Base-by-base conservation (phyloP, 768 basidiomycete species). In the Gymnopilus dilepis region DNA sequence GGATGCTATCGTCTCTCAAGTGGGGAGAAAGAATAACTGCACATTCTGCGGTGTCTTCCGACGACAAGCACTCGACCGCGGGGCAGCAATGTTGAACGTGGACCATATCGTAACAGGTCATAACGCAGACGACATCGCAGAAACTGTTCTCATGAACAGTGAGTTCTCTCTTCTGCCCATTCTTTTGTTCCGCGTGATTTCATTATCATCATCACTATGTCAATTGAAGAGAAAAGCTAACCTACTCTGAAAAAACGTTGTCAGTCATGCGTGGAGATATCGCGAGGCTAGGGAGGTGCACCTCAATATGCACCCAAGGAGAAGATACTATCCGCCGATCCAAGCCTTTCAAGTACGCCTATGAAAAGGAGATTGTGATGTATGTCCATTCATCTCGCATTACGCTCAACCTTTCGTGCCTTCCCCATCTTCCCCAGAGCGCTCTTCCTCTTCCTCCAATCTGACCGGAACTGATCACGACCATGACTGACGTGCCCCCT, bases 341-440 rank as follows among this genome's bases (percentile, higher is more conserved):
- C 51, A 99, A 99, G 77, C 97, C 97, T n/a, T 99, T 99, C 84
- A 99, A 98, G 73, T 99, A 99, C 71, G 91, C 95, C 0, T 99
- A 99, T 69, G 97, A 99, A 79, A 99, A 99, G 77, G 97, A 99
- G 78, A 99, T 99, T 31, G 97, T 99, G 64, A 99, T 99, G 97
- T 94, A 66, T 64, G 85, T 75, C 38, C 4, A 26, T 42, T 65
- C 17, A 41, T 37, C 55, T 60, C 52, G 26, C 41, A 19, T 60
- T 33, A 21, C 15, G 34, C n/a, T n/a, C n/a, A n/a, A 28, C 15
- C 37, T 42, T 17, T 53, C 37, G 31, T 28, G 13, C 40, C 54
- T 22, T 37, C 28, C 58, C 22, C 13, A 4, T 57, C 6, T 30
- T 34, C 30, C 48, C 50, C 58, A 45, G 22, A 34, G 37, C 56